Evolutionary conservation across 768 basidiomycete species (phyloP).

Genomic region (Rhodocollybia butyracea): DNA sequence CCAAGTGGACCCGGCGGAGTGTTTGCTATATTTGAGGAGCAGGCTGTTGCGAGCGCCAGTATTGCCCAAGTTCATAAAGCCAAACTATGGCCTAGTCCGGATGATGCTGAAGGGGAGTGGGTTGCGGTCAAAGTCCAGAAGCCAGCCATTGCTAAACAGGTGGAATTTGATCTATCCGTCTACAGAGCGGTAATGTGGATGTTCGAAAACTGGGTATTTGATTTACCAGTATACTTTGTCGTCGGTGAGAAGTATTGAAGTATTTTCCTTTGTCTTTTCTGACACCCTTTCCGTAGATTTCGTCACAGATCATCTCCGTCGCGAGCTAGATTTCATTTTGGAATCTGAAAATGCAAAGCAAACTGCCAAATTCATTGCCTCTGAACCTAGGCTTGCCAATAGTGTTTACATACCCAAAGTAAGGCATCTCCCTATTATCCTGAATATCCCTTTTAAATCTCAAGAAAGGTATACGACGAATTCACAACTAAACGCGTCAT

Average conservation of each 20-base stretch:
- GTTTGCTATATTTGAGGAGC: constrained; percentile 75
- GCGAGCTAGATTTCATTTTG: constrained; percentile 77
- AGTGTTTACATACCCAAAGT: constrained; percentile 76
- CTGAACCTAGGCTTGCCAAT: constrained; percentile 65
- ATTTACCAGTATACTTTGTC: constrained; percentile 79
- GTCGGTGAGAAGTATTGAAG: constrained; percentile 54
- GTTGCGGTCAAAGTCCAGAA: constrained; percentile 96
- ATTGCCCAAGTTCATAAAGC: constrained; percentile 93
- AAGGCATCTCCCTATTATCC: not conserved
- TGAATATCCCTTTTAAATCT: not conserved
- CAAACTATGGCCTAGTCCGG: constrained; percentile 39
- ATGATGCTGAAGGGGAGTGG: constrained; percentile 49
- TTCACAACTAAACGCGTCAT: constrained; percentile 76
- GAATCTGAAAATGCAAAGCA: constrained; percentile 77
- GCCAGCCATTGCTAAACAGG: constrained; percentile 81
- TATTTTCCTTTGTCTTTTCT: not conserved
- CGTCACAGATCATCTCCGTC: constrained; percentile 75
- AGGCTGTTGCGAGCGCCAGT: constrained; percentile 82
- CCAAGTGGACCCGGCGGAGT: constrained; percentile 68
- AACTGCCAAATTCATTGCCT: constrained; percentile 64
- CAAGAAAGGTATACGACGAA: constrained; percentile 46
- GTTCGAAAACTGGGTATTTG: constrained; percentile 78
- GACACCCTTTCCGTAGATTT: constrained; percentile 47
- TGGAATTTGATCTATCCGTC: constrained; percentile 77
- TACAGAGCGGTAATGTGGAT: constrained; percentile 76